phyloP scores from a whole-genome alignment of 2,329 filamentous ascomycete species.

The Alternaria ethzedia region DNA sequence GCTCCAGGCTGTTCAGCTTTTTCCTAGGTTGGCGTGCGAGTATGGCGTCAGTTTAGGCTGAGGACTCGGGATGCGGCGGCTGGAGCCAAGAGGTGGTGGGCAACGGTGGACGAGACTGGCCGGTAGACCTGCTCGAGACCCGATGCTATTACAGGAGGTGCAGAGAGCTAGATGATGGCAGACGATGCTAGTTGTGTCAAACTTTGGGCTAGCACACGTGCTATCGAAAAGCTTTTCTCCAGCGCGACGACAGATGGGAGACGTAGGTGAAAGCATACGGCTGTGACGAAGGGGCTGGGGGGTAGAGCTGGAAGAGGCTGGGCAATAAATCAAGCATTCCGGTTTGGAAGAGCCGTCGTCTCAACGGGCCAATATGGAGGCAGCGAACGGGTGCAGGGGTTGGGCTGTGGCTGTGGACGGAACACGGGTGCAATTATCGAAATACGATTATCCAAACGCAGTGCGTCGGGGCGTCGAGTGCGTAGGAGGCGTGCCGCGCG shows the following conservation, averaged over 20 bases:
- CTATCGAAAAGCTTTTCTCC: background rate
- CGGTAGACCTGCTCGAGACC: background rate
- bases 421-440: background rate
- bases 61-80: background rate
- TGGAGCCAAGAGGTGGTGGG: background rate
- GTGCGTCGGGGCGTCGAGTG: background rate
- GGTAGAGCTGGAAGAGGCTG: conserved; percentile 1
- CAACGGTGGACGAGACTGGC: background rate
- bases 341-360: background rate
- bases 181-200: background rate
- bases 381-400: background rate
- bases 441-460: background rate
- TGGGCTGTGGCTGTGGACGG: background rate
- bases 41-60: background rate
- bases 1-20: too few species aligned
- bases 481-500: background rate
- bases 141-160: background rate
- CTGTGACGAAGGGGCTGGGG: background rate
- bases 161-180: background rate
- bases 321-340: conserved; percentile 2
- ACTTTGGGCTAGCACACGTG: background rate
- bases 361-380: background rate
- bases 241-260: background rate
- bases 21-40: too few species aligned
- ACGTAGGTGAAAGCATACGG: background rate